Conservation (phyloP, 2,329 filamentous ascomycete genomes). For the Chaetomium sp. region DNA sequence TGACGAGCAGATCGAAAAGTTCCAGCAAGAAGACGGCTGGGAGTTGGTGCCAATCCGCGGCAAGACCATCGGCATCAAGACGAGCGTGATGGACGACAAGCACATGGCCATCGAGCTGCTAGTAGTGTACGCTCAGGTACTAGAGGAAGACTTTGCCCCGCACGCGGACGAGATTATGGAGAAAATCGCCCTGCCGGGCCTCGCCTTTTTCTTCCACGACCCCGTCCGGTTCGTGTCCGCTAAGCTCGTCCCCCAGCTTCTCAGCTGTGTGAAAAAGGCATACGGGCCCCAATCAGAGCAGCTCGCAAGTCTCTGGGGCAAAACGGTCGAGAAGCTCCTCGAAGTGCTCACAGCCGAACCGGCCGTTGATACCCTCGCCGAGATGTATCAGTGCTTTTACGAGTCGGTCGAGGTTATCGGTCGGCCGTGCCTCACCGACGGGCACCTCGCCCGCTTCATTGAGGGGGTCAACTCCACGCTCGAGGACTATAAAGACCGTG, state of each 20-base stretch:
- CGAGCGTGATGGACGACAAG: constrained; percentile 95
- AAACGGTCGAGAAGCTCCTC: constrained; percentile 84
- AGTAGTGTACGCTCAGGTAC: constrained; percentile 92
- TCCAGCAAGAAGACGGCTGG: constrained; percentile 96
- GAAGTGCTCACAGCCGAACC: constrained; percentile 93
- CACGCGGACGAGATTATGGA: constrained; percentile 95
- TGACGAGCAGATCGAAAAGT: constrained; percentile 87
- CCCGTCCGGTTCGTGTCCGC: constrained; percentile 93
- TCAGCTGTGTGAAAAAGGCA: constrained; percentile 91
- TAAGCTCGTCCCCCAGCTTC: constrained; percentile 88
- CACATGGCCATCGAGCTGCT: constrained; percentile 99
- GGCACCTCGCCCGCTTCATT: constrained; percentile 86
- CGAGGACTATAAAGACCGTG: constrained; percentile 89
- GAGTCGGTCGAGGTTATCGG: constrained; percentile 95
- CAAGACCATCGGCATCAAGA: constrained; percentile 98
- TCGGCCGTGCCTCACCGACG: constrained; percentile 73
- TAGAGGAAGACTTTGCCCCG: constrained; percentile 89
- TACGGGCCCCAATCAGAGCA: constrained; percentile 80
- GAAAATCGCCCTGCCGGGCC: constrained; percentile 88
- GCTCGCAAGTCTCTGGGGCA: constrained; percentile 79
- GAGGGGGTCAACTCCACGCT: constrained; percentile 81
- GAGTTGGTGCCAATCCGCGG: constrained; percentile 95
- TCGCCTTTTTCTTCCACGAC: constrained; percentile 99
- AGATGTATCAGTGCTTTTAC: constrained; percentile 99
- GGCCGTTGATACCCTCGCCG: constrained; percentile 91